Evolutionary conservation across 1,284 basidiomycete species (phyloP).

Genomic region (Cerioporus squamosus): DNA sequence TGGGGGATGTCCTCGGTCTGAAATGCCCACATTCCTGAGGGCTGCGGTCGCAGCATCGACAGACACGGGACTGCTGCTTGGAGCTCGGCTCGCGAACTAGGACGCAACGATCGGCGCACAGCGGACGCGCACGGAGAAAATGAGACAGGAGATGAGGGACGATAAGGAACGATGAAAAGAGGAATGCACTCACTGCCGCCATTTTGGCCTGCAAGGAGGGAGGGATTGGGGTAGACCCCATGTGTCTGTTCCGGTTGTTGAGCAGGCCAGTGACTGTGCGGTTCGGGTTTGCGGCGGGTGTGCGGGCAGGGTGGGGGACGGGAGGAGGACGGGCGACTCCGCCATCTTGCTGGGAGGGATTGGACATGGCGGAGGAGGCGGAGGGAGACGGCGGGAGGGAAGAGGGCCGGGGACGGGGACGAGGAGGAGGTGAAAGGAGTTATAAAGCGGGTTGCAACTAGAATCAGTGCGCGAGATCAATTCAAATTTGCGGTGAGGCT

Average conservation of each 20-base stretch:
- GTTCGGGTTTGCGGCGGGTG: slow-evolving; percentile 24
- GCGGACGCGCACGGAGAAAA: neutral
- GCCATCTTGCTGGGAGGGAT: slow-evolving; percentile 27
- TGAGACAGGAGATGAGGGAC: neutral
- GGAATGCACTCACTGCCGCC: slow-evolving; percentile 67
- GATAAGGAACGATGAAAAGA: slow-evolving; percentile 14
- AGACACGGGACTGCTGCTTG: slow-evolving; percentile 27
- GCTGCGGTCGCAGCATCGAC: slow-evolving; percentile 46
- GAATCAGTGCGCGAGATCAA: slow-evolving; percentile 14
- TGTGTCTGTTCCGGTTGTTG: slow-evolving; percentile 39
- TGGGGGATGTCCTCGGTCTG: slow-evolving; percentile 34
- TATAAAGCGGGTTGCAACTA: slow-evolving; percentile 16
- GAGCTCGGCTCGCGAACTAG: slow-evolving; percentile 53
- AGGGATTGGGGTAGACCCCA: slow-evolving; percentile 73
- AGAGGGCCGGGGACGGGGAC: slow-evolving; percentile 3
- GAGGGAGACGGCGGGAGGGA: slow-evolving; percentile 4
- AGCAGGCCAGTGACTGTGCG: slow-evolving; percentile 46
- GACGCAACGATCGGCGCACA: neutral
- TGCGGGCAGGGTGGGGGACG: slow-evolving; percentile 21
- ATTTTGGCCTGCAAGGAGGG: slow-evolving; percentile 93
- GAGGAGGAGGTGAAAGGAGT: slow-evolving; percentile 13
- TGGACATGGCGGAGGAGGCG: slow-evolving; percentile 27
- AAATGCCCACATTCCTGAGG: slow-evolving; percentile 43
- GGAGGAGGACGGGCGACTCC: slow-evolving; percentile 26
- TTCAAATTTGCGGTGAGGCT: slow-evolving; percentile 13